Percentiles rank a stretch among this genome's conserved stretches.
These are phyloP conservation scores for Umbellularia californica DNA, from an alignment of 164 flowering plant species.

Conservation along the genomic window DNA sequence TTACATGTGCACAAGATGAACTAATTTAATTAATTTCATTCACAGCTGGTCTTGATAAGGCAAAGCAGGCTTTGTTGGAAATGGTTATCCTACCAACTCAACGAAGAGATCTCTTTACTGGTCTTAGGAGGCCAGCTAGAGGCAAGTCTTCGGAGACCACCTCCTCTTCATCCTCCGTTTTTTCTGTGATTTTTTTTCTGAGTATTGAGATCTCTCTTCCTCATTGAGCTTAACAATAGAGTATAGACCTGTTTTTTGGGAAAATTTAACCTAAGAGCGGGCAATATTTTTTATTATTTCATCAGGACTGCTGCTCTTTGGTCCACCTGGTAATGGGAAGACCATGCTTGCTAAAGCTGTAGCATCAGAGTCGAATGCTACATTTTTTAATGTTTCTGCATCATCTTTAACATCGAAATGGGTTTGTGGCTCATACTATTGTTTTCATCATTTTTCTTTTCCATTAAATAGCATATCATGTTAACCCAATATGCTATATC, in stretches of 20 bases:
- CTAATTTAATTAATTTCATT: background rate
- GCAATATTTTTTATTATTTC: background rate
- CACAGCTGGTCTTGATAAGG: conserved; percentile 95
- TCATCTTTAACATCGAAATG: conserved; percentile 97
- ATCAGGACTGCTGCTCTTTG: conserved; percentile 93
- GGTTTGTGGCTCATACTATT: conserved; percentile 41
- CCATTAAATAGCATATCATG: background rate
- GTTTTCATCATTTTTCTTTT: conserved; percentile 10
- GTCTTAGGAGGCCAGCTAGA: conserved; percentile 89
- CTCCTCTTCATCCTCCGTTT: background rate
- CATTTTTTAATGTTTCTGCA: conserved; percentile 96
- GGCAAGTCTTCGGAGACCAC: conserved; percentile 33
- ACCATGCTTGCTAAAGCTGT: conserved; percentile 99
- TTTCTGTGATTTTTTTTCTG: background rate
- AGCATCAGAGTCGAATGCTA: conserved; percentile 94
- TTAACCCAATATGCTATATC: background rate
- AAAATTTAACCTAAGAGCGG: background rate
- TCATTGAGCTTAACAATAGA: no score
- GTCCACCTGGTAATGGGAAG: conserved; percentile 99
- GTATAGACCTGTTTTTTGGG: background rate
- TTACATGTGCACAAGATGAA: background rate
- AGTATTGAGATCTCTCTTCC: no score
- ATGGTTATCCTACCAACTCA: conserved; percentile 97
- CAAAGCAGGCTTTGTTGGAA: conserved; percentile 89
- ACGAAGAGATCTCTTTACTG: conserved; percentile 93